Evolutionary conservation across 2,329 filamentous ascomycete genomes (phyloP), one percentile per base, ranked within the genome.

Genomic region (Sarocladium strictum): DNA sequence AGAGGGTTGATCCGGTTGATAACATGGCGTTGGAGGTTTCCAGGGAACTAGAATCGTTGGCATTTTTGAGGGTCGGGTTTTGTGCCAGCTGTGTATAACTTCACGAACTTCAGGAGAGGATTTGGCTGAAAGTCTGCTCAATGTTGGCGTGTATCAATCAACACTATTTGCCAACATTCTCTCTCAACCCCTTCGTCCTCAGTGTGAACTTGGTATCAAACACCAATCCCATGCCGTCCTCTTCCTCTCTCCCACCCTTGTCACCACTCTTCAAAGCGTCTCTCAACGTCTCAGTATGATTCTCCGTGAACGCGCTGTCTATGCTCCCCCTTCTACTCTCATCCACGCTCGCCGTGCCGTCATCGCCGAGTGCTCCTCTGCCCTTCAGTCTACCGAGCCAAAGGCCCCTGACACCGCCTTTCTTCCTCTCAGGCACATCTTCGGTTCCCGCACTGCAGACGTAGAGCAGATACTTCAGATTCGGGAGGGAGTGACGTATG

Each of bases 401-500:
- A 2, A 86, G 65, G 0, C 83, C 83, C 26, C 81, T 70, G 0
- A 86, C 77, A 10, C 83, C 83, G 12, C 83, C 83, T 38, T 75
- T 75, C 58, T 84, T 86, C 37, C 83, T 73, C 62, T 80, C 79
- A 0, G 83, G 83, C 2, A 86, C 68, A 55, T 86, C 79, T 26
- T 81, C 79, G 1, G 67, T 86, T 0, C 91, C 91, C 0, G 91
- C 90, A 29, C 89, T 94, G 60, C 91, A 87, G 2, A 97, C 86
- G 62, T 95, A 96, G 2, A 97, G 75, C 15, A 97, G 74, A 62
- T 96, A 97, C 67, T 96, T 96, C 10, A 99, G 75, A 65, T 99
- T 99, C 1, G 93, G 91, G 6, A 97, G 73, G 0, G 93, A 96
- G 61, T 97, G 90, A 3, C 94, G 82, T 17, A 97, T 90, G 64